Evolutionary conservation across 108 stramenopile genomes (phyloP).

Genomic region (Epipyxis sp.): DNA sequence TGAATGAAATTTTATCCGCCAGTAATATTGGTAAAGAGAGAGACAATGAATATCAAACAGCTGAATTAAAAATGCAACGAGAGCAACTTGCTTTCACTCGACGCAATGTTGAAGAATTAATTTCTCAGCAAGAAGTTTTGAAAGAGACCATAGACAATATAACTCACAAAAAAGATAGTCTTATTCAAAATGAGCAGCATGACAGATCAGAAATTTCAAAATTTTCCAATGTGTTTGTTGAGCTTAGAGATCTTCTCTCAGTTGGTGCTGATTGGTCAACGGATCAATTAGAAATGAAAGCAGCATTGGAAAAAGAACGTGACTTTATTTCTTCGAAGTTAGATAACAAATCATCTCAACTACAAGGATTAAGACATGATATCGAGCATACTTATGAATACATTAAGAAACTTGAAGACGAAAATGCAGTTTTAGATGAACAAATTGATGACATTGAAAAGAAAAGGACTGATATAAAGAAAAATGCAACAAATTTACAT

Average conservation of each 20-base stretch:
- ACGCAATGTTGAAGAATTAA: conserved; percentile 14
- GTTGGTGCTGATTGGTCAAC: conserved; percentile 18
- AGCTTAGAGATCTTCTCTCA: not conserved
- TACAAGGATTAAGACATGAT: not conserved
- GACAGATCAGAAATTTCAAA: conserved; percentile 33
- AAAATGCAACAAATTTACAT: conserved; percentile 40
- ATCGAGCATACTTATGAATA: conserved; percentile 28
- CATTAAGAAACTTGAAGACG: conserved; percentile 39
- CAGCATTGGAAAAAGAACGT: conserved; percentile 26
- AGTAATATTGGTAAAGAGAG: conserved; percentile 11
- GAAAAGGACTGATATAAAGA: conserved; percentile 38
- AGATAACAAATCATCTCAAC: conserved; percentile 7
- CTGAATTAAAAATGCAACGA: not conserved
- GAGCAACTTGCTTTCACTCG: not conserved
- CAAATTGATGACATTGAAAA: conserved; percentile 36
- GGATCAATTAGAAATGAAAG: not conserved
- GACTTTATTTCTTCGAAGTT: conserved; percentile 9
- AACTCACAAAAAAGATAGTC: conserved; percentile 33
- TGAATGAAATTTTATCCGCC: not conserved
- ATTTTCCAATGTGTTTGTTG: not conserved
- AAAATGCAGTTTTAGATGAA: conserved; percentile 39
- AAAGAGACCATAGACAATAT: conserved; percentile 26
- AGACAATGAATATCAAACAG: not conserved
- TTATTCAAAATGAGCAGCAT: conserved; percentile 35
- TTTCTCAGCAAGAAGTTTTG: conserved; percentile 14